These are phyloP conservation scores for Senna siamea DNA, from an alignment of 306 rosid genomes.

Conservation along the genomic window DNA sequence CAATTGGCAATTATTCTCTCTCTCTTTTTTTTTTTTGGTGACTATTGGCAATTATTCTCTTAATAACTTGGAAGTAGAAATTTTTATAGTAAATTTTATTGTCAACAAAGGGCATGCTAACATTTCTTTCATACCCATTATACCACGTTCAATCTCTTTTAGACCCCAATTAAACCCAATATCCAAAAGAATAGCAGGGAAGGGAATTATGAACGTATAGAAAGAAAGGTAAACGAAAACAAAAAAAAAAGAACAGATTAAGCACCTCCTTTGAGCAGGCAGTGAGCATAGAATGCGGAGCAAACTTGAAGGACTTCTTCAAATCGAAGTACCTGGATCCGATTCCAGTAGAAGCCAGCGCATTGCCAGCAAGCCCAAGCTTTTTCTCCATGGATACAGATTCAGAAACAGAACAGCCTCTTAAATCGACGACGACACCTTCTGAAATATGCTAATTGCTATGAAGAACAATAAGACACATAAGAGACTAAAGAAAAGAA, in stretches of 20 bases:
- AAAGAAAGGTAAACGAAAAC: neutral
- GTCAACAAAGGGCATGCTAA: slow-evolving; percentile 4
- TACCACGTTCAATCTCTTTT: neutral
- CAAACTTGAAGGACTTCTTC: slow-evolving; percentile 64
- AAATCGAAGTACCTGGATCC: slow-evolving; percentile 59
- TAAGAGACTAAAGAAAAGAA: neutral
- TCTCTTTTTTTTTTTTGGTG: too few relatives aligned
- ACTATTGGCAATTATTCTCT: too few relatives aligned
- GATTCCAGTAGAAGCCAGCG: slow-evolving; percentile 37
- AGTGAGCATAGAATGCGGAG: slow-evolving; percentile 59
- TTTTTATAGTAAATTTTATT: slow-evolving; percentile 10
- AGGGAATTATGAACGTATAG: neutral
- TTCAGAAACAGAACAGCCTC: neutral
- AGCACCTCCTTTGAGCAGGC: slow-evolving; percentile 65
- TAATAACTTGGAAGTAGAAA: neutral
- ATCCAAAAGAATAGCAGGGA: neutral
- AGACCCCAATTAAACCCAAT: neutral
- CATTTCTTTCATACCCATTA: neutral
- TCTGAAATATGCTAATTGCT: neutral
- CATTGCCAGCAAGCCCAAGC: slow-evolving; percentile 16
- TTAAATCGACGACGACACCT: neutral
- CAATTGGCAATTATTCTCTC: neutral
- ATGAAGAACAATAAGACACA: neutral
- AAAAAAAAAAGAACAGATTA: neutral
- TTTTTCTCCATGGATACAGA: slow-evolving; percentile 47